Evolutionary conservation across 495 filamentous ascomycete genomes (phyloP), one percentile per base, ranked within the genome.

Genomic region (Podospora appendiculata): DNA sequence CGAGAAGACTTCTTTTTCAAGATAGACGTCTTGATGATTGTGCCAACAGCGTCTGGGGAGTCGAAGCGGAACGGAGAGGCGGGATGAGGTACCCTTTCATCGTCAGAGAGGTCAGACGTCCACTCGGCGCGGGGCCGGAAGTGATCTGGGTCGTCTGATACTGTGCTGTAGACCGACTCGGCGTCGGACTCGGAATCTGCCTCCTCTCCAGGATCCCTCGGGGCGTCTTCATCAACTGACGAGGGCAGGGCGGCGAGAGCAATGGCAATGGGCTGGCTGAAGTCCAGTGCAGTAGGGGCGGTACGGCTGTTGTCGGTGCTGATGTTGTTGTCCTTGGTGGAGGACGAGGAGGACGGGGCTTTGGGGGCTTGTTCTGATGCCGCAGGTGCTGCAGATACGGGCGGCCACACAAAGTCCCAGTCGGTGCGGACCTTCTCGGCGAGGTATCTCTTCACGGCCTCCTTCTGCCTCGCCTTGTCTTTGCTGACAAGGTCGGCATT

Each of bases 41-140:
- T 64, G 4, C 74, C 81, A 11, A 87, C 71, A 7, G 73, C 71
- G 51, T 88, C 83, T 2, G 84, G 85, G 36, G 54, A 79, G 50
- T 87, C 82, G 60, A 82, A 88, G 10, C 73, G 76, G 68, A 81
- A 87, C 16, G 81, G 76, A n/a, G 69, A 72, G 10, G 51, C 38
- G 0, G 58, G 51, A 17, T 54, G 46, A 5, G 33, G 47, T 0
- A 65, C 56, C 34, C 59, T 57, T 3, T 73, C 70, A 41, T 71
- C 64, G 45, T 70, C 70, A 16, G 72, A 72, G 19, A 74, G 58
- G 39, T 76, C 74, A 6, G 73, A 76, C 8, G 72, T 61, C 74
- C 74, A 78, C 19, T 78, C 74, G 13, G 58, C 52, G 10, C 74
- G 67, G 11, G 72, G 64, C 32, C 61, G 63, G 47, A 68, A 78